A percentile compares a stretch with the other conserved stretches of the same genome.
Evolutionary conservation across 805 yeast genomes (phyloP).

Genomic region (Metschnikowia aberdeeniae): DNA sequence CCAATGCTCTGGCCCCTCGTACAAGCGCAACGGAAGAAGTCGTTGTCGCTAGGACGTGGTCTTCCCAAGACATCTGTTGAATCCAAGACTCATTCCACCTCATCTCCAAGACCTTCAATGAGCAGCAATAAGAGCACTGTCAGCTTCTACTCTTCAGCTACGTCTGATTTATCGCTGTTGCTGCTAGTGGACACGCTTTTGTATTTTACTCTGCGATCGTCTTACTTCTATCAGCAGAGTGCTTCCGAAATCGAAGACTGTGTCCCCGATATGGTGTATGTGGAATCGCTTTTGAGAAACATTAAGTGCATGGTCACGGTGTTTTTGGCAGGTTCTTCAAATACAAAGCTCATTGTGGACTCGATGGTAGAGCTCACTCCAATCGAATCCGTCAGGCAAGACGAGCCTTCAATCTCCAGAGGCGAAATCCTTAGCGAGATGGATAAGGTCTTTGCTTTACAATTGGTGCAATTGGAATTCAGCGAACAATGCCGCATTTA

Average conservation of each 20-base stretch:
- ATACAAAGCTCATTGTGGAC: conserved; percentile 40
- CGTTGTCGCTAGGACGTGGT: conserved; percentile 18
- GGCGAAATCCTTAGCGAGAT: conserved; percentile 41
- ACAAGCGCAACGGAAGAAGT: conserved; percentile 29
- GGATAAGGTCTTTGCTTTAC: conserved; percentile 33
- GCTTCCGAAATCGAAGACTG: conserved; percentile 60
- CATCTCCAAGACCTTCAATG: conserved; percentile 35
- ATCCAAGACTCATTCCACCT: conserved; percentile 7
- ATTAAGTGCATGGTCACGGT: conserved; percentile 56
- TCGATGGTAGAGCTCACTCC: conserved; percentile 33
- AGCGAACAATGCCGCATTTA: conserved; percentile 59
- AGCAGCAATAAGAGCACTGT: conserved; percentile 24
- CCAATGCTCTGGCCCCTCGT: conserved; percentile 31
- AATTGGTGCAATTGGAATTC: conserved; percentile 31
- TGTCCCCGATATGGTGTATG: conserved; percentile 77
- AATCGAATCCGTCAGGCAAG: conserved; percentile 1
- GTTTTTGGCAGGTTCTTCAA: conserved; percentile 39
- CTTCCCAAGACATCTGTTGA: conserved; percentile 49
- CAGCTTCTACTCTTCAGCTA: conserved; percentile 23
- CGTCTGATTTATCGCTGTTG: conserved; percentile 25
- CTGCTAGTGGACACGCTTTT: conserved; percentile 33
- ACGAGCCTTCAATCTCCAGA: conserved; percentile 20
- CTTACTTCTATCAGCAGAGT: conserved; percentile 39
- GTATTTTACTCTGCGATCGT: conserved; percentile 25
- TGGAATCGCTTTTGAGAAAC: conserved; percentile 65